Evolutionary conservation across 2,329 filamentous ascomycete genomes (phyloP), one percentile per base, ranked within the genome.

Genomic region (Cytospora leucostoma): DNA sequence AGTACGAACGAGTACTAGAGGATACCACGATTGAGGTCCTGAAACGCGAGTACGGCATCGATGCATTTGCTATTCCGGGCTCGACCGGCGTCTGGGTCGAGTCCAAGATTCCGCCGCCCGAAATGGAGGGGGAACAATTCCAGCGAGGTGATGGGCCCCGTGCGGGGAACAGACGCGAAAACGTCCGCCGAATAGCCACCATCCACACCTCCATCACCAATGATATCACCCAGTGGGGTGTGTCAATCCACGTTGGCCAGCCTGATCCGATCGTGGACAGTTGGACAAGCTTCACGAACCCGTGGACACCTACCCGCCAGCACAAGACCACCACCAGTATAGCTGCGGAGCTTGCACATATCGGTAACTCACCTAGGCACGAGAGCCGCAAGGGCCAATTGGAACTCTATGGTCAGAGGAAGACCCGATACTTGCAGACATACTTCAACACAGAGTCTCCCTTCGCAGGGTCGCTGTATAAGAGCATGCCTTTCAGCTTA

Each of bases 231-330:
- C 57, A 59, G 13, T 64, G 55, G 38, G 64, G 64, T 10, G 54
- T 64, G n/a, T 66, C 64, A 3, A 66, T 66, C 15, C 64, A 66
- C 13, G 64, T 66, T 11, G 57, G 64, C 13, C 61, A 66, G 6
- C 64, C 64, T 2, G 37, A 37, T 7, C 63, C 56, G 11, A 13
- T 10, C 10, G 12, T 52, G 15, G 52, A 63, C 6, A n/a, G 35
- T 7, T 65, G 50, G 51, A 35, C 56, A 7, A 33, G 32, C 49
- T 21, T 54, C 33, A 55, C 56, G 7, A 64, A 64, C 44, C 64
- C 64, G 12, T 66, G 64, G 64, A 44, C 40, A 2, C 53, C 53
- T 5, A n/a, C 61, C 12, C 53, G 64, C 7, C 64, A 66, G 54
- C 33, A 60, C 27, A 53, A 35, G 1, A 61, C 11, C 19, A 66